phyloP scores from a whole-genome alignment of 2,329 filamentous ascomycete genomes.

The Alternaria brassicicola region DNA sequence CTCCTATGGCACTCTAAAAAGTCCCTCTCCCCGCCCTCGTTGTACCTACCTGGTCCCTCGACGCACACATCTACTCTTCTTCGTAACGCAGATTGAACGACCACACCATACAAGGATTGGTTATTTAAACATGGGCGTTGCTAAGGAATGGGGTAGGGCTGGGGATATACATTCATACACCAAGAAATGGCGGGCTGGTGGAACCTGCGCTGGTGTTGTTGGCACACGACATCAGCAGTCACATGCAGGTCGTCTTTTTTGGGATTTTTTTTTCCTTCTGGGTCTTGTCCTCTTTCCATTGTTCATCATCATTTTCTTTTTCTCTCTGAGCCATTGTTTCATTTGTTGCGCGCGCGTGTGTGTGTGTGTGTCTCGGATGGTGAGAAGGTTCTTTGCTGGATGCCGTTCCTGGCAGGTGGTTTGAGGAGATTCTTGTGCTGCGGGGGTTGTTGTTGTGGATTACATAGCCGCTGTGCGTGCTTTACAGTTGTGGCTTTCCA shows the following conservation, averaged over 20 bases:
- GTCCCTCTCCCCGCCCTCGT: too few relatives aligned
- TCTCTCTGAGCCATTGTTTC: conserved; percentile 14
- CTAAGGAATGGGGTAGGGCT: conserved; percentile 30
- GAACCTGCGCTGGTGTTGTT: conserved; percentile 40
- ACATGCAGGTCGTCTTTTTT: conserved; percentile 20
- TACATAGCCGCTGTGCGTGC: conserved; percentile 44
- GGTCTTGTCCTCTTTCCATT: neutral
- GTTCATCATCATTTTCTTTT: conserved; percentile 17
- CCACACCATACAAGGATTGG: conserved; percentile 36
- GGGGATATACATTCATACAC: conserved; percentile 23
- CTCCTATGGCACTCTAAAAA: conserved; percentile 22
- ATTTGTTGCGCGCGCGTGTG: conserved; percentile 7
- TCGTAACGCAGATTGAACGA: conserved; percentile 49
- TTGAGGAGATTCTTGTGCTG: conserved; percentile 29
- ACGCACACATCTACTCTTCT: conserved; percentile 24
- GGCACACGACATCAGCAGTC: conserved; percentile 20
- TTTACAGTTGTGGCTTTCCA: conserved; percentile 31
- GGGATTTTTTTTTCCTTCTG: conserved; percentile 9
- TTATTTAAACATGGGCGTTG: conserved; percentile 44
- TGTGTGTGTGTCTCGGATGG: conserved; percentile 9
- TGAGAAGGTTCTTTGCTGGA: conserved; percentile 23
- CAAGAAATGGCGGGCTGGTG: conserved; percentile 42
- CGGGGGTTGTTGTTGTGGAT: conserved; percentile 24
- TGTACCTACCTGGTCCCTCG: conserved; percentile 8
- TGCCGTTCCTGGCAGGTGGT: conserved; percentile 26